Evolutionary conservation across 1,284 basidiomycete genomes (phyloP), one percentile per base, ranked within the genome.

Genomic region (Coniophora puteana): DNA sequence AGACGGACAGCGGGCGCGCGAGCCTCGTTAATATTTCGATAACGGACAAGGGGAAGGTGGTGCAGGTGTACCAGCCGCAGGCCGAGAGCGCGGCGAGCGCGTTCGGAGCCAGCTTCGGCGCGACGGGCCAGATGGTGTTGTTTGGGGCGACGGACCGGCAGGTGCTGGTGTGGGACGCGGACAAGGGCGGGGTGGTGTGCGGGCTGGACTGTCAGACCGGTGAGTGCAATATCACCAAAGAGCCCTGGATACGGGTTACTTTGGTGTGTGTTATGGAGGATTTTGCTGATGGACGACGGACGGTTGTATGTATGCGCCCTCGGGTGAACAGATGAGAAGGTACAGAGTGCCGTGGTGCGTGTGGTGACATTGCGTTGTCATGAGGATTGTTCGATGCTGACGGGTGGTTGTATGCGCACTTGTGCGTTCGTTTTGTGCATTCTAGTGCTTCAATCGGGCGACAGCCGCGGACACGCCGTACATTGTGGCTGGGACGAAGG

Each of bases 121-220:
- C 69, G 6, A 48, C 56, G 28, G 75, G 72, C 8, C 69, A 74
- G 48, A 65, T 67, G 11, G 67, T 83, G 12, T 48, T 84, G 40
- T 81, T 74, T 51, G 81, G 79, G 13, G 61, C 54, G 17, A 58
- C 69, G 14, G 71, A 76, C 13, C 69, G 69, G 13, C 77, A 69
- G 54, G 63, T 75, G 17, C 60, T 81, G 28, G 71, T 78, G 27
- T 83, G 82, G 81, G 77, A 83, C 50, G 67, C 65, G 51, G 63
- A 61, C 51, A 74, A 67, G 41, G 72, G 68, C 11, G 61, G 61
- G 4, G 57, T 80, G 26, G 63, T 77, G 12, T 76, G 74, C 54
- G 80, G 73, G 24, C 51, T 83, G 49, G 72, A 78, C 48, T 76
- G 80, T 48, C 67, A 67, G 8, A 72, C 78, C 53, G 72, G 80